Base-by-base conservation (phyloP, 345 rosid genomes). In the Zanthoxylum bungeanum region DNA sequence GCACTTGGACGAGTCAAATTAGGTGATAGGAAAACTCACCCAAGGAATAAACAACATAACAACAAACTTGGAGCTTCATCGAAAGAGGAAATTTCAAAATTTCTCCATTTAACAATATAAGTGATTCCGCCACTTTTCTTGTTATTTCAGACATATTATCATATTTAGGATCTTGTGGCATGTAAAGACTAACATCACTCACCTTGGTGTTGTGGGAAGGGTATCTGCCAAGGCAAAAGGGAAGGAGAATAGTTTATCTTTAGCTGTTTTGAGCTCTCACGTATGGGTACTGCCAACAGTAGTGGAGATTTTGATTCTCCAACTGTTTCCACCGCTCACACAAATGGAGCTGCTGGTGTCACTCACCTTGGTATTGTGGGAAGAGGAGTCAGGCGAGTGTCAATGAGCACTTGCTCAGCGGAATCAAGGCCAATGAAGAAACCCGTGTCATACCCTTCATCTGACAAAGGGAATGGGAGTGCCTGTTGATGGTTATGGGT, bases 351-450 rank as follows among this genome's bases (percentile, higher is more conserved):
- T 51, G 80, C 76, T 64, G 85, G 83, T 55, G 97, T 95, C 62
- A 92, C 96, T 3, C 80, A 92, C 77, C 84, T 95, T 60, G 99
- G 99, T 19, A 86, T 88, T 5, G 97, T 92, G 52, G 99, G 98
- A 78, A 87, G 98, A 84, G 99, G 98, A 47, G 96, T 89, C 63
- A 95, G 92, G 74, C 90, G 97, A 55, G 97, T 92, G 58, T 69
- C 82, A 76, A 81, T 57, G 81, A 85, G 76, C 70, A 46, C 90
- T 27, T 63, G 62, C 33, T 47, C 91, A 4, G 72, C 75, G 28
- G 89, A 84, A 31, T 87, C 96, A 53, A 87, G 77, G 71, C 68
- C 87, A 34, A 4, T 52, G 9, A 95, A 95, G 96, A 95, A 83
- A 76, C 84, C 88, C 16, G 67, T 85, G 21, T 58, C 40, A 1